Evolutionary conservation across 352 stramenopile species (phyloP), one percentile per base, ranked within the genome.

Genomic region (Discostella stelligera): DNA sequence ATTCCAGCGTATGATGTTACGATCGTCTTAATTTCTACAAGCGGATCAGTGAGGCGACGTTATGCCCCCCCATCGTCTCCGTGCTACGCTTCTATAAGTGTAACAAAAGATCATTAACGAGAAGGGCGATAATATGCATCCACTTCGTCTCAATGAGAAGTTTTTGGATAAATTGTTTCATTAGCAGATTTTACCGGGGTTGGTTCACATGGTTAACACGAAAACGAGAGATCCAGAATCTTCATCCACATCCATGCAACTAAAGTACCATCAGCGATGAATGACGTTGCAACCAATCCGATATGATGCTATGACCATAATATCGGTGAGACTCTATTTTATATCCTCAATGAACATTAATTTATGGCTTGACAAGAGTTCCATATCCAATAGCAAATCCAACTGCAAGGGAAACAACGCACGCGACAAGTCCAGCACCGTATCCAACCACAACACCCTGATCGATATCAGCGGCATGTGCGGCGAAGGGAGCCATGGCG

Each of bases 331-430:
- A 1, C 2, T 44, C 37, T 10, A 44, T 44, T 44, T 44, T 8
- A 44, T 44, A 44, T 44, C 37, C 37, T 44, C 0, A 32, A 58
- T 30, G 67, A 25, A 66, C 8, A 60, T 25, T 23, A 41, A 84
- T 80, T 90, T 90, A 92, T 84, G 77, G 84, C 84, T 92, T 92
- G 56, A 85, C 82, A 79, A 92, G 85, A 63, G 87, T 92, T 84
- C 87, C 87, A 71, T 93, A 93, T 83, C 87, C 87, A 77, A 93
- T 91, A 71, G 85, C 79, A 79, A 93, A 93, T 76, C 87, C 87
- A 81, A 93, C 85, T 64, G 87, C 87, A 21, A 93, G 71, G 16
- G 80, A 90, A 67, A 93, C 87, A 74, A 93, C 82, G 71, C 87
- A 93, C 11, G 87, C 85, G 66, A 93, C 87, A 62, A 93, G 75